These are phyloP conservation scores for Scheffersomyces insectosa DNA, from an alignment of 1,139 yeast species.

Conservation along the genomic window DNA sequence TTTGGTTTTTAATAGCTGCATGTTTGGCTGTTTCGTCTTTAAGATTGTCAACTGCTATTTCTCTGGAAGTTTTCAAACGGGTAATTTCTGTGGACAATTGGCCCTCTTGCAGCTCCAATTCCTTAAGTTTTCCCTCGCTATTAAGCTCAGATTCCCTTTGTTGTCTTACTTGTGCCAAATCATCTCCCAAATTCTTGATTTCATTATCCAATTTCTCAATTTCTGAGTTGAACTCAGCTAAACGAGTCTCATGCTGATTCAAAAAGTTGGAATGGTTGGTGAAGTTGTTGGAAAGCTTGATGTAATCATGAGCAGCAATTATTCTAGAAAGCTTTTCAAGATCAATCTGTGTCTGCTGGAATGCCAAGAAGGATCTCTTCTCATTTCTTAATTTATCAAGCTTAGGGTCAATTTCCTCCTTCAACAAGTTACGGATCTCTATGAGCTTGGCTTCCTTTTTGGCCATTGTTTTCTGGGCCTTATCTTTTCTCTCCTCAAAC, in stretches of 20 bases:
- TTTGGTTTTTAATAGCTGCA: slow-evolving; percentile 15
- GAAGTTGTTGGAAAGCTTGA: slow-evolving; percentile 41
- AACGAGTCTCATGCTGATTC: slow-evolving; percentile 33
- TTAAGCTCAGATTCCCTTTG: slow-evolving; percentile 61
- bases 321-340: slow-evolving; percentile 73
- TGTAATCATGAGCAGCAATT: slow-evolving; percentile 77
- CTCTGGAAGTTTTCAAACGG: slow-evolving; percentile 63
- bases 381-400: slow-evolving; percentile 78
- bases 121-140: slow-evolving; percentile 63
- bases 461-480: slow-evolving; percentile 87
- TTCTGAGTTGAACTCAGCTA: slow-evolving; percentile 35
- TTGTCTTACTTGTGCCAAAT: slow-evolving; percentile 54
- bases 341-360: slow-evolving; percentile 80
- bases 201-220: slow-evolving; percentile 54
- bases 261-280: slow-evolving; percentile 41
- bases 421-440: slow-evolving; percentile 70
- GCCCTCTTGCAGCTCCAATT: slow-evolving; percentile 59
- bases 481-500: slow-evolving; percentile 90
- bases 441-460: slow-evolving; percentile 84
- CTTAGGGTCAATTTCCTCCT: slow-evolving; percentile 92
- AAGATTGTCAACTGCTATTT: slow-evolving; percentile 55
- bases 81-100: slow-evolving; percentile 67
- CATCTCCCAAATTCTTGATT: slow-evolving; percentile 59
- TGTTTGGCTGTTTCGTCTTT: slow-evolving; percentile 43
- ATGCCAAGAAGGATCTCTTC: slow-evolving; percentile 80